Evolutionary conservation across 495 filamentous ascomycete species (phyloP).

Genomic region (Rostrohypoxylon terebratum): DNA sequence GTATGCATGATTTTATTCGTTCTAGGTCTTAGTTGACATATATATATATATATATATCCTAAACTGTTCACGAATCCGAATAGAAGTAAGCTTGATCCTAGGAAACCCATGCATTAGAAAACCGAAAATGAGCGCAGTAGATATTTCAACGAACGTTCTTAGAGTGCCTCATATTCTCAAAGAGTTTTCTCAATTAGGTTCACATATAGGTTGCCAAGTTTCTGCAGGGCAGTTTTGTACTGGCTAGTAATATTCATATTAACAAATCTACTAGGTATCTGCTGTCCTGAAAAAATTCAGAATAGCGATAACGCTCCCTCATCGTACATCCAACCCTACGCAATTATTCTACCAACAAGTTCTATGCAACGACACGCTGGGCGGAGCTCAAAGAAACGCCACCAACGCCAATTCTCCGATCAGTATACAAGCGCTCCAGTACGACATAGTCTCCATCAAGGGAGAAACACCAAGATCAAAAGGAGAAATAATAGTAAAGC

Average conservation of each 20-base stretch:
- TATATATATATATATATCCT: too few species aligned
- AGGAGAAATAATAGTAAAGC: background rate
- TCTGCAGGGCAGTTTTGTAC: too few species aligned
- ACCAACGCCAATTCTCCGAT: constrained; percentile 1
- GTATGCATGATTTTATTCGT: too few species aligned
- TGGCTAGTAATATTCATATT: background rate
- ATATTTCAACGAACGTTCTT: too few species aligned
- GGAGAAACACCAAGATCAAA: background rate
- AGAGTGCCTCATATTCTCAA: too few species aligned
- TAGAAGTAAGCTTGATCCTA: too few species aligned
- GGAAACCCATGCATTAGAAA: too few species aligned
- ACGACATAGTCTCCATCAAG: background rate
- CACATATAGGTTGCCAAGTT: background rate
- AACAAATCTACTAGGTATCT: background rate
- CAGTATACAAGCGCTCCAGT: background rate
- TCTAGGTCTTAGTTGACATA: too few species aligned
- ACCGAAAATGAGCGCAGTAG: too few species aligned
- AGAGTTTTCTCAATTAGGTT: background rate
- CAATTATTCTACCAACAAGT: background rate
- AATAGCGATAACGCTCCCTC: background rate
- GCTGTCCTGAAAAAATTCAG: background rate
- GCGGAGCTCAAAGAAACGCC: background rate
- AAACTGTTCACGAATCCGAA: too few species aligned
- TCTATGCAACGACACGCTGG: background rate
- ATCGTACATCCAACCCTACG: background rate